These are phyloP conservation scores for Leptoxyphium fumago DNA, from an alignment of 2,329 filamentous ascomycete species.

Conservation along the genomic window DNA sequence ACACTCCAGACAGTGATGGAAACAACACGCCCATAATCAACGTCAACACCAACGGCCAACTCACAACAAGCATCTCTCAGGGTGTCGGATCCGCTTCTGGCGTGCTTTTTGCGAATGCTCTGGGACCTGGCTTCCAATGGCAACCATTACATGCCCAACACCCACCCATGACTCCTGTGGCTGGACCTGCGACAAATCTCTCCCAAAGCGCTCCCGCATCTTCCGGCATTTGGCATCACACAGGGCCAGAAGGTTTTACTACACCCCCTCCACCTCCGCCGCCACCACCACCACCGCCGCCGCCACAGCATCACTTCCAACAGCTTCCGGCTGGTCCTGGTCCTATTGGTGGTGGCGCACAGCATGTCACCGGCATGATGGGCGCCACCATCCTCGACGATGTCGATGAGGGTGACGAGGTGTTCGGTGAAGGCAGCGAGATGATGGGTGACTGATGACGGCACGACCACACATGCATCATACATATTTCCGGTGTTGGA, in stretches of 20 bases:
- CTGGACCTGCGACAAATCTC: background rate
- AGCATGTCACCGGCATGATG: conserved; percentile 24
- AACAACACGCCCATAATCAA: background rate
- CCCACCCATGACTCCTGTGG: background rate
- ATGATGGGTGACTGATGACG: conserved; percentile 18
- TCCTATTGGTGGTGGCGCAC: conserved; percentile 9
- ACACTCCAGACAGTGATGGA: conserved; percentile 5
- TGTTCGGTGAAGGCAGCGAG: conserved; percentile 32
- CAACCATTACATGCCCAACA: conserved; percentile 1
- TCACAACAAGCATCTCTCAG: conserved; percentile 5
- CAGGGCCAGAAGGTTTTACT: background rate
- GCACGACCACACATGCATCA: background rate
- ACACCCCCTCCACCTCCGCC: background rate
- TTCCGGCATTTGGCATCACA: conserved; percentile 3
- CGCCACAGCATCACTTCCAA: conserved; percentile 3
- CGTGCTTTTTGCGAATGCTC: conserved; percentile 3
- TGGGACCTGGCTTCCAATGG: background rate
- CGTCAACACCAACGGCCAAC: background rate
- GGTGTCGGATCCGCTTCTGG: conserved; percentile 13
- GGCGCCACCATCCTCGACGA: conserved; percentile 23
- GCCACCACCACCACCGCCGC: conserved; percentile 8
- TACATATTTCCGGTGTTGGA: background rate
- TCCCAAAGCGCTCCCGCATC: background rate
- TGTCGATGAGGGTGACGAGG: conserved; percentile 26
- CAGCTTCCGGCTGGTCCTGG: background rate